Percentiles rank a stretch among this genome's conserved stretches.
These are phyloP conservation scores for Eutrema heterophyllum DNA, from an alignment of 345 rosid species.

Conservation along the genomic window DNA sequence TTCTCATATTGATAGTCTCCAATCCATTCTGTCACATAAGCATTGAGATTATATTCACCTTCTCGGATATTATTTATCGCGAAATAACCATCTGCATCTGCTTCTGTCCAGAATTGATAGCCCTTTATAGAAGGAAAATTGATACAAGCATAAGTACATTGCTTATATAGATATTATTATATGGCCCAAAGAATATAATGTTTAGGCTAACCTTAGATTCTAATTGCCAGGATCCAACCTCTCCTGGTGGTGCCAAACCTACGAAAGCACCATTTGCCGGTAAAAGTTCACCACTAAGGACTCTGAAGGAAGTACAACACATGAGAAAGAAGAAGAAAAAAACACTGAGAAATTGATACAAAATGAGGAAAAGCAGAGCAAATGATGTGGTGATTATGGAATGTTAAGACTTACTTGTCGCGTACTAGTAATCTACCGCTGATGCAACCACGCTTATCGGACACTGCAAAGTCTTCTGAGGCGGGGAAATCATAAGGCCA, in stretches of 20 bases:
- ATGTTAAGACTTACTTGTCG: slow-evolving; percentile 46
- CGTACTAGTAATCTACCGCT: slow-evolving; percentile 53
- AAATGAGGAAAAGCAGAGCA: background rate
- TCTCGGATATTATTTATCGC: slow-evolving; percentile 37
- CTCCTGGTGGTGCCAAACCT: slow-evolving; percentile 80
- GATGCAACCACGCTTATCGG: slow-evolving; percentile 53
- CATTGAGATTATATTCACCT: slow-evolving; percentile 67
- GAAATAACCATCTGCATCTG: slow-evolving; percentile 58
- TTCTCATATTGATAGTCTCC: slow-evolving; percentile 57
- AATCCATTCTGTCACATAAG: slow-evolving; percentile 62
- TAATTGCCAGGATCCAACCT: slow-evolving; percentile 75
- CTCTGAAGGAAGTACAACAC: background rate
- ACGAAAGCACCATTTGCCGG: slow-evolving; percentile 55
- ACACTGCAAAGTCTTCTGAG: slow-evolving; percentile 53
- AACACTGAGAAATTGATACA: background rate
- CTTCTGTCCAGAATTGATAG: slow-evolving; percentile 75
- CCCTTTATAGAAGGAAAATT: slow-evolving; percentile 31
- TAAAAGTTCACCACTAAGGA: slow-evolving; percentile 23
- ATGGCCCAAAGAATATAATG: background rate
- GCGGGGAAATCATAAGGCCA: slow-evolving; percentile 85
- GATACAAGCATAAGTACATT: background rate
- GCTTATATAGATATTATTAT: background rate
- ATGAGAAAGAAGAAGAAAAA: background rate
- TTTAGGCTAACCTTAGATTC: slow-evolving; percentile 52
- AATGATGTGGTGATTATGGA: background rate